These are phyloP conservation scores for Cladosporium sp. DNA, from an alignment of 2,329 filamentous ascomycete species.

Conservation along the genomic window DNA sequence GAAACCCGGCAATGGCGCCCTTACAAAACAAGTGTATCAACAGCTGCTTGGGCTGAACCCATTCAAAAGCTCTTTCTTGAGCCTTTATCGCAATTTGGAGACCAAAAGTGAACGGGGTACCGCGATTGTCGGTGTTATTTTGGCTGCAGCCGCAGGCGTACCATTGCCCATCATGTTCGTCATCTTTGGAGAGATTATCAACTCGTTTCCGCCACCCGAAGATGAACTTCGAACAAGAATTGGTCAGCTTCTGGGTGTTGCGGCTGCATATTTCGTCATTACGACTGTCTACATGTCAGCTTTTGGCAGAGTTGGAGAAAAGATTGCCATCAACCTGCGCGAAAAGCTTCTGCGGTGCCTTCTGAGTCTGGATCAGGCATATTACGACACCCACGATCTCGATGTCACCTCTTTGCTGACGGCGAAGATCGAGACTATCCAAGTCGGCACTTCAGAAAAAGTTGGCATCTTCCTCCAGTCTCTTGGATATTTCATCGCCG, in stretches of 20 bases:
- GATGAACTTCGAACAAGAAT: conserved; percentile 39
- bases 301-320: conserved; percentile 48
- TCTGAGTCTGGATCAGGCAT: conserved; percentile 48
- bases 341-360: conserved; percentile 44
- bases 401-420: conserved; percentile 45
- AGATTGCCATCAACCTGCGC: conserved; percentile 44
- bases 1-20: conserved; percentile 10
- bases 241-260: conserved; percentile 41
- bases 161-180: conserved; percentile 40
- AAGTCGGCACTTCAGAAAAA: conserved; percentile 44
- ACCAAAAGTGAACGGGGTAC: conserved; percentile 35
- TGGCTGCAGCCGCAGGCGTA: conserved; percentile 36
- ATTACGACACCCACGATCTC: conserved; percentile 47
- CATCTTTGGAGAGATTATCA: conserved; percentile 47
- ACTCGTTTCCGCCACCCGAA: conserved; percentile 45
- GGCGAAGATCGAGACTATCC: conserved; percentile 43
- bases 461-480: conserved; percentile 44
- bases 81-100: conserved; percentile 43
- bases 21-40: conserved; percentile 19
- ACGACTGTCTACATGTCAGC: conserved; percentile 47
- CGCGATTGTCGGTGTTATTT: conserved; percentile 31
- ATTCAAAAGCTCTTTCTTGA: conserved; percentile 46
- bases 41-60: conserved; percentile 40
- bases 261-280: conserved; percentile 45
- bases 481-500: conserved; percentile 42